Evolutionary conservation across 2,329 filamentous ascomycete species (phyloP).

Genomic region (Colletotrichum viniferum): DNA sequence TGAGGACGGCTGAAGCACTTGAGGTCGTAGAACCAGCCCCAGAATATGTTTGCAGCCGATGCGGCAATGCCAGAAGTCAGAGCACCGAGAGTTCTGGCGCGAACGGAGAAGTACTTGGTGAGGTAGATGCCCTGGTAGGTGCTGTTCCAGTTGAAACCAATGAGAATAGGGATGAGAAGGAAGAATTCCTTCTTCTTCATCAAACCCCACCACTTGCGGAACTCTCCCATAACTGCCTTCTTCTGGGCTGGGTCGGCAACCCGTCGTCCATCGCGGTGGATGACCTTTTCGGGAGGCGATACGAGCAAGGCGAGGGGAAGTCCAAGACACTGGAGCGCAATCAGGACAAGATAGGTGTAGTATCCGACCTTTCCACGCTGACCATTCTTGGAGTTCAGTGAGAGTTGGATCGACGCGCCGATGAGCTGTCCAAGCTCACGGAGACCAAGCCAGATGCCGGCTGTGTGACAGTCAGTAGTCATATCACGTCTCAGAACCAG

Average conservation of each 20-base stretch:
- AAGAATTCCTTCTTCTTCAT: conserved; percentile 48
- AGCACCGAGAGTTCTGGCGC: conserved; percentile 48
- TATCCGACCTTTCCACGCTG: conserved; percentile 50
- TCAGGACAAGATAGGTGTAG: conserved; percentile 43
- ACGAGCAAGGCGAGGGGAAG: conserved; percentile 48
- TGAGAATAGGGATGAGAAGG: conserved; percentile 51
- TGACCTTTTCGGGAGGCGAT: conserved; percentile 49
- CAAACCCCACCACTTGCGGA: conserved; percentile 40
- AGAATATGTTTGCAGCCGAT: conserved; percentile 48
- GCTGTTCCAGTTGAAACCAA: conserved; percentile 55
- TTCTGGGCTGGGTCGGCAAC: conserved; percentile 36
- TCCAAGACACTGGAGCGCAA: conserved; percentile 49
- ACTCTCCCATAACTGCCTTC: conserved; percentile 39
- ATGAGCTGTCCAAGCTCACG: conserved; percentile 58
- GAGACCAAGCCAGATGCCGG: conserved; percentile 58
- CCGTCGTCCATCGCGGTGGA: conserved; percentile 39
- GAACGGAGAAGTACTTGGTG: conserved; percentile 56
- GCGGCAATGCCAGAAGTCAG: conserved; percentile 50
- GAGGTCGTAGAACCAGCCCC: conserved; percentile 54
- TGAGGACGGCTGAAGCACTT: conserved; percentile 43
- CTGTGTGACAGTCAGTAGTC: conserved; percentile 13
- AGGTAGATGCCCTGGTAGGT: conserved; percentile 58
- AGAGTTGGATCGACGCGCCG: conserved; percentile 54
- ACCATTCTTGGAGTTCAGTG: conserved; percentile 47
- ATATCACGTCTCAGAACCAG: rapidly evolving